Conservation (phyloP, 2,329 filamentous ascomycete genomes). For the Torrubiellomyces zombiae region DNA sequence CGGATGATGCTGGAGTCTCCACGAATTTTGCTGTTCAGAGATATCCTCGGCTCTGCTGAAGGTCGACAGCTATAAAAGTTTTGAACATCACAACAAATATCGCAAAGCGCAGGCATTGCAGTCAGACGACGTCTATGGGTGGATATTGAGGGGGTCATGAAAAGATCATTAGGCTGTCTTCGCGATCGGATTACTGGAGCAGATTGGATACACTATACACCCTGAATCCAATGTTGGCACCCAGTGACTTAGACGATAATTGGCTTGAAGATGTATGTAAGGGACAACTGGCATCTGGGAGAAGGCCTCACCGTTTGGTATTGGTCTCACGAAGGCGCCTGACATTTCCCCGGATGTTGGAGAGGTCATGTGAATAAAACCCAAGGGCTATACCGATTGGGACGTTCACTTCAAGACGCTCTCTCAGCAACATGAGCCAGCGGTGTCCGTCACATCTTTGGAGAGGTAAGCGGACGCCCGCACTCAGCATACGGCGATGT, state of each 20-base stretch:
- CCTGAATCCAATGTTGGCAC: conserved; percentile 26
- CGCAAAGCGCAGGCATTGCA: no score
- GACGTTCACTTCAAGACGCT: conserved; percentile 18
- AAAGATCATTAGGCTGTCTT: conserved; percentile 22
- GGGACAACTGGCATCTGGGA: conserved; percentile 19
- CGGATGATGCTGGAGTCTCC: no score
- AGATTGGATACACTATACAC: conserved; percentile 33
- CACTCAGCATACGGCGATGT: conserved; percentile 27
- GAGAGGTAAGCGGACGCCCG: conserved; percentile 1
- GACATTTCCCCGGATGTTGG: conserved; percentile 23
- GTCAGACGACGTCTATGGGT: no score
- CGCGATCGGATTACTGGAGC: conserved; percentile 30
- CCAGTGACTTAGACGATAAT: conserved; percentile 25
- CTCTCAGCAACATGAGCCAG: conserved; percentile 5
- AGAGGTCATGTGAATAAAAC: conserved; percentile 22
- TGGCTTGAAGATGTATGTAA: conserved; percentile 31
- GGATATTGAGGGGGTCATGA: no score
- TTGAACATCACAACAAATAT: no score
- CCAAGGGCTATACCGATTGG: conserved; percentile 28
- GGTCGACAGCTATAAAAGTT: no score
- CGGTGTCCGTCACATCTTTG: conserved; percentile 1
- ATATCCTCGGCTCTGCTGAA: no score
- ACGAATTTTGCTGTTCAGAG: no score
- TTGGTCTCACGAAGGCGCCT: conserved; percentile 10
- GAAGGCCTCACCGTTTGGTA: conserved; percentile 16